These are phyloP conservation scores for Penicillium simplicissimum DNA, from an alignment of 495 filamentous ascomycete genomes.

Conservation along the genomic window DNA sequence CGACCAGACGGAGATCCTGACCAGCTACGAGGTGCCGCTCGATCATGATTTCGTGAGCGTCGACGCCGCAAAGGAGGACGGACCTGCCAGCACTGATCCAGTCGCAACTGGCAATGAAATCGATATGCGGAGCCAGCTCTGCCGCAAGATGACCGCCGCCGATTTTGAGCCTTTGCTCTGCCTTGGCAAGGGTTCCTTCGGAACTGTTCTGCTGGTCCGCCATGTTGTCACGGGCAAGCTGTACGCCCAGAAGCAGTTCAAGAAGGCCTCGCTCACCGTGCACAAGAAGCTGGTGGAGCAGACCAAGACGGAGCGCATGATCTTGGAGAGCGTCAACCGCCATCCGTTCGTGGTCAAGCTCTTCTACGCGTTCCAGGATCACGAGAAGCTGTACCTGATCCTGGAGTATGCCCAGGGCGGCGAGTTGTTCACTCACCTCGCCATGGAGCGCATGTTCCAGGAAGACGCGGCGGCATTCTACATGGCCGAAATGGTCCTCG, in stretches of 20 bases:
- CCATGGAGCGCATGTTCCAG: constrained; percentile 86
- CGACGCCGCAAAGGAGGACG: constrained; percentile 53
- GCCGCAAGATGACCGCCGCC: constrained; percentile 83
- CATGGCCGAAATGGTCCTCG: constrained; percentile 96
- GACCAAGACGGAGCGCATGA: constrained; percentile 91
- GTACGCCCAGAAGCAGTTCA: constrained; percentile 97
- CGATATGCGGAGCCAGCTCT: constrained; percentile 45
- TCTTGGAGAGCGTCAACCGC: constrained; percentile 90
- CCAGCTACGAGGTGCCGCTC: constrained; percentile 86
- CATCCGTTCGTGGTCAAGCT: constrained; percentile 98
- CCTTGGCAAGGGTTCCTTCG: constrained; percentile 93
- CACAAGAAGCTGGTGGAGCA: constrained; percentile 94
- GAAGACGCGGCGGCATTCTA: constrained; percentile 91
- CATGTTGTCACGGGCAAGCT: constrained; percentile 83
- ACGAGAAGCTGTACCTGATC: constrained; percentile 95
- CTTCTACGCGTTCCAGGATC: constrained; percentile 98
- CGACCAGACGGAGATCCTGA: constrained; percentile 57
- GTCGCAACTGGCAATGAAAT: constrained; percentile 13
- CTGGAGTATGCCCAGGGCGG: constrained; percentile 98
- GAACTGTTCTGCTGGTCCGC: constrained; percentile 89
- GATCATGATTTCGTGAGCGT: constrained; percentile 85
- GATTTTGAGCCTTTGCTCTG: constrained; percentile 95
- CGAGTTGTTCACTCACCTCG: constrained; percentile 89
- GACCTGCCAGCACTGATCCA: constrained; percentile 18
- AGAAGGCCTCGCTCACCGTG: constrained; percentile 88